Base-by-base conservation (phyloP, 1,139 yeast genomes). In the Wickerhamiella infanticola region DNA sequence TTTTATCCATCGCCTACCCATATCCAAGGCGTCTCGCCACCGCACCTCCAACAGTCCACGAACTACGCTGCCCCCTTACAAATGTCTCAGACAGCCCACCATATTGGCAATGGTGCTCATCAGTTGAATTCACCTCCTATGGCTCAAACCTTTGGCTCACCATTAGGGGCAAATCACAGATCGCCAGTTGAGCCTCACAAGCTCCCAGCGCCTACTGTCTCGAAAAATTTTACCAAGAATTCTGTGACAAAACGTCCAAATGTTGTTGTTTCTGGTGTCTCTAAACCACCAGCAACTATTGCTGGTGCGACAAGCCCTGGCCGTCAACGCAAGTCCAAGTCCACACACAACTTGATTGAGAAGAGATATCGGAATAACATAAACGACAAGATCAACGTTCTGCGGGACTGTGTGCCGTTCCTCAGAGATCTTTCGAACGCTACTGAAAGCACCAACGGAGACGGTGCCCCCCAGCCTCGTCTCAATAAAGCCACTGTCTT, bases 401-500 rank as follows among this genome's bases (percentile, higher is more conserved):
- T 81, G 42, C 66, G 88, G 53, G 85, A 81, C 54, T 82, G 83
- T 39, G 90, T 81, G 26, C 93, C 93, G 2, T 67, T 78, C 5
- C 60, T 74, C 39, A 64, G 76, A 36, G 65, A 66, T 24, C 11
- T 7, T 29, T 18, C 18, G 18, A 33, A 29, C 13, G 62, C 69
- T 27, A 63, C 63, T 35, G 60, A 60, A 36, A 39, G 45, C 24
- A 55, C 61, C 42, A 56, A 53, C 9, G 53, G 56, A 18, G 47
- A 54, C 37, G 59, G 60, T 35, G 54, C 54, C 35, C 68, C 67
- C 6, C 61, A 63, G 18, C 65, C 59, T 9, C 85, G 84, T 59
- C 70, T 86, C 54, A 86, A 85, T 64, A 88, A 88, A 62, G 96
- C 95, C 5, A 80, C 85, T 44, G 86, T 88, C 29, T 70, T 88